Base-by-base conservation (phyloP, 1,139 yeast species). In the Saccharomyces pastorianus region DNA sequence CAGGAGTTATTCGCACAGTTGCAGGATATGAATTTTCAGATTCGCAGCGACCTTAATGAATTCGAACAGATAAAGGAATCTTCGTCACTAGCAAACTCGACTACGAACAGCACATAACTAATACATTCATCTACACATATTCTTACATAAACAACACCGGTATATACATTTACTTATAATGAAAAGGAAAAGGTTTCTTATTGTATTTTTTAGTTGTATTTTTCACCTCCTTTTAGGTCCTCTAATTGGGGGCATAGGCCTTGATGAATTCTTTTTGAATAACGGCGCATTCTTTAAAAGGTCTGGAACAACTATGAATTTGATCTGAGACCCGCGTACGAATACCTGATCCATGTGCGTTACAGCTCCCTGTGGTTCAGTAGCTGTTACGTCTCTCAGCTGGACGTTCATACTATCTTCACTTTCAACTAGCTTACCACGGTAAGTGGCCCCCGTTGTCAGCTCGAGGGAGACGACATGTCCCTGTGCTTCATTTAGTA, bases 331-430 rank as follows among this genome's bases (percentile, higher is more conserved):
- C 1, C 99, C 99, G 64, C 99, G 80, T 2, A 93, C 83, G 68
- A 88, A 91, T 2, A 90, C 95, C 63, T 87, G 91, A 59, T 86
- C 90, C 77, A 89, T 79, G 63, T 86, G 87, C 5, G 85, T 76
- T 4, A 88, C 86, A 49, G 78, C 75, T 2, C 97, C 96, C 53
- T 89, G 85, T 50, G 83, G 72, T 47, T 83, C 82, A 0, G 96
- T 90, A 51, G 87, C 83, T 1, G 88, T 82, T 50, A 88, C 96
- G 67, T 93, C 96, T 61, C 82, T 77, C 51, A 93, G 72, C 59
- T 93, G 95, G 27, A 91, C 82, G 68, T 93, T 93, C 99, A 93
- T 93, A 68, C 86, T 91, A 67, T 93, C 99, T 71, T 64, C 73
- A 71, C 86, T 84, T 64, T 87, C 95, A 11, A 86, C 71, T 48